Base-by-base conservation (phyloP, 345 rosid species). In the Aurinia saxatilis region DNA sequence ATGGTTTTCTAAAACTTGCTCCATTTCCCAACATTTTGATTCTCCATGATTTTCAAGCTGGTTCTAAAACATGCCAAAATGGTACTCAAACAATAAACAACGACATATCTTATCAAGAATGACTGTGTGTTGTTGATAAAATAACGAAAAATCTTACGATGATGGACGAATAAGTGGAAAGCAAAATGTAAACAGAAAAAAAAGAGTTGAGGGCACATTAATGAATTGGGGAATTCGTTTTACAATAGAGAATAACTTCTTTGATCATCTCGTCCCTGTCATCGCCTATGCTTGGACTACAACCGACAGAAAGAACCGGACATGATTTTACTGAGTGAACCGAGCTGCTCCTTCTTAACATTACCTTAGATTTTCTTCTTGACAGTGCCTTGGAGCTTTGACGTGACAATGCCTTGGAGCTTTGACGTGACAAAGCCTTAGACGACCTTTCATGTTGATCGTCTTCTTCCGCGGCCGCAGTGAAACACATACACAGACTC, bases 141-240 rank as follows among this genome's bases (percentile, higher is more conserved):
- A n/a, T n/a, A n/a, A n/a, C n/a, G n/a, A n/a, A n/a, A n/a, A n/a
- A n/a, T n/a, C n/a, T n/a, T n/a, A n/a, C n/a, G n/a, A n/a, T n/a
- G n/a, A 11, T 42, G 23, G 53, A 42, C 18, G 5, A 48, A 40
- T n/a, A n/a, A n/a, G n/a, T n/a, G n/a, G n/a, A 25, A 6, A n/a
- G n/a, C n/a, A 8, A 8, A 5, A 11, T 6, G 2, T 3, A 48
- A 50, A 13, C 0, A 54, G 30, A 29, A 47, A 25, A 21, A 9
- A n/a, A n/a, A n/a, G n/a, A n/a, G n/a, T n/a, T n/a, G n/a, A n/a
- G n/a, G 14, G 7, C 46, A 39, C 50, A 50, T 59, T 10, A 5
- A n/a, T n/a, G n/a, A n/a, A n/a, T n/a, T n/a, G 73, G 73, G 3
- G 73, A 68, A 60, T 68, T 59, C 73, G 60, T 68, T 66, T 68